Conservation (phyloP, 2,329 filamentous ascomycete species). For the Neonectria faginata region DNA sequence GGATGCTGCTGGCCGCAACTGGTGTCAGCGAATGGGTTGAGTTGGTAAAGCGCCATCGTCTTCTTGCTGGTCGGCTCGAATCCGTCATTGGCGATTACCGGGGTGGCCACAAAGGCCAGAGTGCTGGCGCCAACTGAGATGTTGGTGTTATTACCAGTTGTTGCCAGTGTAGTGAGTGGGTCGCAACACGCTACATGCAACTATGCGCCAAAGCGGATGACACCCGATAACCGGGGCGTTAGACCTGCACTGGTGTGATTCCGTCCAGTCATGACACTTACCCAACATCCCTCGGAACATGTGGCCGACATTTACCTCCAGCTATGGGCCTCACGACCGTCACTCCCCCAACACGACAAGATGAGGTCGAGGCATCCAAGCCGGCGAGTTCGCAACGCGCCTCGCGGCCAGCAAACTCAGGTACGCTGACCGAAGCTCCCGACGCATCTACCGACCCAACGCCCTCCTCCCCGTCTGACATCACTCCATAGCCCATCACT, state of each 20-base stretch:
- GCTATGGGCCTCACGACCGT: conserved; percentile 44
- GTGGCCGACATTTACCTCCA: conserved; percentile 38
- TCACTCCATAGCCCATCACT: conserved; percentile 76
- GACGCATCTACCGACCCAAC: conserved; percentile 6
- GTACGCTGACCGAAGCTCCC: conserved; percentile 34
- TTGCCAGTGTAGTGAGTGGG: background rate
- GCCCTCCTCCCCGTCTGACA: conserved; percentile 32
- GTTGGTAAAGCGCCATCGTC: conserved; percentile 86
- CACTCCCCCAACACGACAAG: conserved; percentile 37
- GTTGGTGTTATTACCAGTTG: background rate
- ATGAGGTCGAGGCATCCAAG: conserved; percentile 33
- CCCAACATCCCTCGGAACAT: conserved; percentile 30
- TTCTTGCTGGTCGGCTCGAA: conserved; percentile 83
- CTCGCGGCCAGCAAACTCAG: conserved; percentile 43
- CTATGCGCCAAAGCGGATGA: conserved; percentile 42
- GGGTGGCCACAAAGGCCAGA: conserved; percentile 32
- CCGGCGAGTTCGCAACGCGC: conserved; percentile 36
- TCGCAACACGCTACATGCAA: conserved; percentile 25
- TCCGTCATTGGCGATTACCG: conserved; percentile 69
- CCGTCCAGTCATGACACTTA: conserved; percentile 42
- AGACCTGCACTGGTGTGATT: conserved; percentile 30
- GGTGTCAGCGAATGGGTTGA: conserved; percentile 83
- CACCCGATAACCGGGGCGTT: conserved; percentile 35
- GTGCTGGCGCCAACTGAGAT: conserved; percentile 19
- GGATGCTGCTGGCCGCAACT: conserved; percentile 78